Base-by-base conservation (phyloP, 2,329 filamentous ascomycete genomes). In the Orbilia javanica region DNA sequence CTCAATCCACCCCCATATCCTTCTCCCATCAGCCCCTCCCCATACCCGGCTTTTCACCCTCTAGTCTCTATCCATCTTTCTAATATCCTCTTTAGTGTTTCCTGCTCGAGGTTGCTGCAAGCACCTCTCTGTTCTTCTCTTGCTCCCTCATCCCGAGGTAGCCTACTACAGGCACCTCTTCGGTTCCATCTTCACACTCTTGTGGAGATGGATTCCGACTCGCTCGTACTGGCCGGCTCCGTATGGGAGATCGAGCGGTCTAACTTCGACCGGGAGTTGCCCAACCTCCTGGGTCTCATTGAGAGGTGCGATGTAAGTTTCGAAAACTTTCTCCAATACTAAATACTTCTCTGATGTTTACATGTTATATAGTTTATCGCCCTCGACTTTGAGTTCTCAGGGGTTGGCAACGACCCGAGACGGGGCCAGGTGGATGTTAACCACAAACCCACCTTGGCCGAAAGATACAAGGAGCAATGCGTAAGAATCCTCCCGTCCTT, bases 351-450 rank as follows among this genome's bases (percentile, higher is more conserved):
- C 18, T 73, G 48, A 65, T n/a, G n/a, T n/a, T n/a, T n/a, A 8
- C 15, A 6, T 48, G 1, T 27, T 18, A 18, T 25, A 20, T 39
- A 79, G 75, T 80, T 74, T 72, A 70, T 82, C 34, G 69, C 80
- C 1, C 77, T 82, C 52, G 81, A 82, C 50, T 70, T 81, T 20
- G 81, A 82, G 31, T 79, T 81, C 48, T 80, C 80, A 0, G 81
- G 81, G 6, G 76, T 82, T 36, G 79, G 65, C 18, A 74, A 68
- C 48, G 70, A 70, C 8, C 48, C 60, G 18, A 66, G 65, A 42
- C 69, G 62, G 1, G 74, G 67, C 31, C 67, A 72, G n/a, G 53
- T 78, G 52, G 62, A 80, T 60, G 46, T 46, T 27, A 13, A 52
- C 55, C 25, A 64, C 62, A 75, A 80, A 75, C 57, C 80, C 13